Conservation (phyloP, 768 basidiomycete genomes). For the Boletus sensibilis region DNA sequence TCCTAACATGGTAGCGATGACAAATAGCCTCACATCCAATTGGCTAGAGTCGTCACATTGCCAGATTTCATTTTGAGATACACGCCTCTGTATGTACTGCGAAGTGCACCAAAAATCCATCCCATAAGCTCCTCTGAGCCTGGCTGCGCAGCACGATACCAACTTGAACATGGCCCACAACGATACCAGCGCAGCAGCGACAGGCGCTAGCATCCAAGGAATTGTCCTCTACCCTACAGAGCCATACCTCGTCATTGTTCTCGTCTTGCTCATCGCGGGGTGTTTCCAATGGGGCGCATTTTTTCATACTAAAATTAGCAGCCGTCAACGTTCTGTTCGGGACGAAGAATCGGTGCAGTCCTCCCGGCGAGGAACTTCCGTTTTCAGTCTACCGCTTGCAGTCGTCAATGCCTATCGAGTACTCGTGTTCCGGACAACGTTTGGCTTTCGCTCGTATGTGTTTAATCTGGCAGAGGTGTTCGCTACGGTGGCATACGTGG, state of each 20-base stretch:
- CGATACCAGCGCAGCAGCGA: not conserved
- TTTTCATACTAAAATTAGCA: constrained; percentile 14
- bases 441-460: constrained; percentile 37
- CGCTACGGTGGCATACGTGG: constrained; percentile 38
- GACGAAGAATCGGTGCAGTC: constrained; percentile 2
- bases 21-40: not conserved
- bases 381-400: constrained; percentile 30
- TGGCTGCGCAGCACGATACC: not conserved
- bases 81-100: not conserved
- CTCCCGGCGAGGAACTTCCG: constrained; percentile 8
- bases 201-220: constrained; percentile 3
- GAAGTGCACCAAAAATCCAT: not conserved
- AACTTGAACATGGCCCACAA: not conserved
- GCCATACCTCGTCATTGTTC: constrained; percentile 12
- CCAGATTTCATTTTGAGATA: not conserved
- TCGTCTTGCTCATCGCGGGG: constrained; percentile 16
- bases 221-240: constrained; percentile 17
- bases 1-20: not conserved
- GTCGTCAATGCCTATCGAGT: constrained; percentile 36
- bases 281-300: constrained; percentile 19
- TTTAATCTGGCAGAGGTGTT: constrained; percentile 43
- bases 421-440: constrained; percentile 36
- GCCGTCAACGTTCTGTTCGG: constrained; percentile 2
- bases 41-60: not conserved
- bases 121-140: constrained; percentile 17